These are phyloP conservation scores for Trichoderma cornu-damae DNA, from an alignment of 2,329 filamentous ascomycete genomes.

Conservation along the genomic window DNA sequence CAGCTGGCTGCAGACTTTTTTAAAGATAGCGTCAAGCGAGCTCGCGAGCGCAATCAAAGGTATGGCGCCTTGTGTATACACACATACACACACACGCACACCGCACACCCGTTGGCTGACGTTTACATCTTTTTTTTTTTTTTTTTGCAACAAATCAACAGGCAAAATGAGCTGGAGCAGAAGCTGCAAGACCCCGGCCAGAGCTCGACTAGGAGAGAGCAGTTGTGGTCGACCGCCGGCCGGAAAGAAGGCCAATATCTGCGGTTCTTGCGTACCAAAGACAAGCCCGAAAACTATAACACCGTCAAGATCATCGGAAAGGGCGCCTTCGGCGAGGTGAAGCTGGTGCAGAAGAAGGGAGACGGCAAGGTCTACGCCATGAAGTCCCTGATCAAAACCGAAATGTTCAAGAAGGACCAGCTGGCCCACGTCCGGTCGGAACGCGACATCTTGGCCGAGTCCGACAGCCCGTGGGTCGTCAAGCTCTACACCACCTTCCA, in stretches of 20 bases:
- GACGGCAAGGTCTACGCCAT: conserved; percentile 97
- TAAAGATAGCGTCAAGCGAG: conserved; percentile 96
- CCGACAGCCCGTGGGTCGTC: conserved; percentile 99
- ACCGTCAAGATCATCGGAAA: conserved; percentile 99
- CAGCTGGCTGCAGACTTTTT: conserved; percentile 84
- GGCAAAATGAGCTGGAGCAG: conserved; percentile 87
- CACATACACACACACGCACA: not conserved
- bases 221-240: conserved; percentile 78
- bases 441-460: conserved; percentile 94
- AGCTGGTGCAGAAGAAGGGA: conserved; percentile 91
- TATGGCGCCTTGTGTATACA: conserved; percentile 39
- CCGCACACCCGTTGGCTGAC: too few relatives aligned
- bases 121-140: too few relatives aligned
- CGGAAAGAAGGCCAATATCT: conserved; percentile 89
- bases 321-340: conserved; percentile 97
- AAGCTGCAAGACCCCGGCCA: conserved; percentile 74
- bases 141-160: conserved; percentile 38
- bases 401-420: conserved; percentile 99
- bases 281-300: conserved; percentile 89
- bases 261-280: conserved; percentile 87
- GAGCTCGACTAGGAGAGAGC: conserved; percentile 69
- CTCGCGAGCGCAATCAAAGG: conserved; percentile 91
- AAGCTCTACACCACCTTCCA: conserved; percentile 99
- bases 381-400: conserved; percentile 96
- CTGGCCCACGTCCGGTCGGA: conserved; percentile 95